Evolutionary conservation across 2,329 filamentous ascomycete species (phyloP), one percentile per base, ranked within the genome.

Genomic region (Colletotrichum sp.): DNA sequence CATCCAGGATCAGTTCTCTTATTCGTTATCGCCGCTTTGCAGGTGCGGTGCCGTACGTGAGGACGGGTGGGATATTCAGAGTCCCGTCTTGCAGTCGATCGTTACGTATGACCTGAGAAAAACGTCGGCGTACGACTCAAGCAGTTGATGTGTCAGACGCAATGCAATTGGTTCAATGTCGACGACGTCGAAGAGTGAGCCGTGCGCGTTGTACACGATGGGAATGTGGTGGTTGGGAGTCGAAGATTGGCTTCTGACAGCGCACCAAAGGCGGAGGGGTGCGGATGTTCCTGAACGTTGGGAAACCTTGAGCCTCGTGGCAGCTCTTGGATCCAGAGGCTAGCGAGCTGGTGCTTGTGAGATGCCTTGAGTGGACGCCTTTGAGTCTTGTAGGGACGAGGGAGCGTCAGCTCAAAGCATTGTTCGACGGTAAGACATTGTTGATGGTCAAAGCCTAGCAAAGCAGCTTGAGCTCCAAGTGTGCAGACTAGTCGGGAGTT

Each of bases 281-380:
- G 39, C 36, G 64, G 34, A 60, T 36, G 61, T 74, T 74, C 67
- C 67, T 74, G 71, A 30, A 32, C 32, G 12, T 32, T 63, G 57
- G 67, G 28, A 57, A 72, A 68, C 36, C 55, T 72, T 72, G 68
- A 65, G 52, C 72, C 61, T 71, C 68, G 28, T 67, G 68, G 68
- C 61, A 67, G 30, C 48, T 44, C n/a, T 32, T 25, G 25, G 19
- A 30, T 25, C 36, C 16, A 55, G 55, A 69, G 25, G 59, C 39
- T 64, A 72, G 59, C 67, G n/a, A 52, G 44, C n/a, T 22, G 44
- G 44, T 52, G 6, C 30, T 8, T 61, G 59, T n/a, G 32, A 19
- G 25, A 34, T 9, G 19, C 25, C 30, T 39, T 22, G 44, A 52
- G 25, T 64, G 11, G 59, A 36, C 63, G 39, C 32, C 22, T 39